These are phyloP conservation scores for Neonothopanus nambi DNA, from an alignment of 1,284 basidiomycete species.

Conservation along the genomic window DNA sequence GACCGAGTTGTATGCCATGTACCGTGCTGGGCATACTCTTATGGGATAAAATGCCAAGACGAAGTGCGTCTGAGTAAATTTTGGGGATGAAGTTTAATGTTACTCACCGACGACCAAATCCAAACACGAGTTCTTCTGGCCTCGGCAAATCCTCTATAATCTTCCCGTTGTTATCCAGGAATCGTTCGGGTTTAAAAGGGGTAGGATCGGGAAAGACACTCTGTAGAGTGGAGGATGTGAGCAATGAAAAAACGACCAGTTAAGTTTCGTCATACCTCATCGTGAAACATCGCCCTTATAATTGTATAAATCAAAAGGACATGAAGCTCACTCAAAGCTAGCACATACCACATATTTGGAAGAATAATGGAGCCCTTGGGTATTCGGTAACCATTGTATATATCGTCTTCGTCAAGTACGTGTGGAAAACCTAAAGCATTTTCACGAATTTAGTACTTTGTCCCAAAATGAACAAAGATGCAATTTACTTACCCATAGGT, in stretches of 20 bases:
- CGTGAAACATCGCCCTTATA: no score
- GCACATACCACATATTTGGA: constrained; percentile 15
- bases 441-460: not conserved
- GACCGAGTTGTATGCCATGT: constrained; percentile 18
- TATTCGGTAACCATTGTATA: constrained; percentile 17
- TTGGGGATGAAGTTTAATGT: no score
- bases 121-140: no score
- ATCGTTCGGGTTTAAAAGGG: not conserved
- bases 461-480: not conserved
- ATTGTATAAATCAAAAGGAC: no score
- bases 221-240: not conserved
- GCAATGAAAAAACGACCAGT: no score
- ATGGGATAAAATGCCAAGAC: no score
- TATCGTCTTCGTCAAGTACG: constrained; percentile 15
- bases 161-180: not conserved
- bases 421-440: constrained; percentile 3
- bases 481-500: constrained; percentile 4
- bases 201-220: constrained; percentile 1
- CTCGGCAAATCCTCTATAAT: not conserved
- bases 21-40: constrained; percentile 19
- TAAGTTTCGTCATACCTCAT: no score
- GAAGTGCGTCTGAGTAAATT: no score
- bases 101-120: no score
- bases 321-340: no score
- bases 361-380: constrained; percentile 14